phyloP scores from a whole-genome alignment of 805 yeast genomes.

The Metschnikowia amazonensis region DNA sequence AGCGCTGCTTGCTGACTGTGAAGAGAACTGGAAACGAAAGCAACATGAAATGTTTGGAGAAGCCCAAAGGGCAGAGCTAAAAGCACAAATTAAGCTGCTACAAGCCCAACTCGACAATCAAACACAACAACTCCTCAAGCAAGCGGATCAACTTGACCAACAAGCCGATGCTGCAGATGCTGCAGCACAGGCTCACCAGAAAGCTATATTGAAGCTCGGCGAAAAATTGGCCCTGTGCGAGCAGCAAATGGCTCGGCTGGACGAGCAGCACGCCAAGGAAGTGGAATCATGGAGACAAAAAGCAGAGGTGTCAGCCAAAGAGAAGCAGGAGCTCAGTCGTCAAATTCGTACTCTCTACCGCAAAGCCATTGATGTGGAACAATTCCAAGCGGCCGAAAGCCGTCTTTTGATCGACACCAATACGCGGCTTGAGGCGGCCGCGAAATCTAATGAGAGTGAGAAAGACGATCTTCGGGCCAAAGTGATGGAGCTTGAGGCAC shows the following conservation, averaged over 20 bases:
- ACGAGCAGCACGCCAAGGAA: neutral
- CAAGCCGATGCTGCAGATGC: neutral
- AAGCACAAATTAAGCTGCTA: neutral
- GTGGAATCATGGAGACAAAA: neutral
- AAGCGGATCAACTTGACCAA: neutral
- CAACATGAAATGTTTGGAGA: neutral
- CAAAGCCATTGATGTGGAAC: constrained; percentile 6
- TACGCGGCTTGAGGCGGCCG: constrained; percentile 2
- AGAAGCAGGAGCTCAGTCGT: constrained; percentile 5
- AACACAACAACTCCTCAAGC: neutral
- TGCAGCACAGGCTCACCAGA: neutral
- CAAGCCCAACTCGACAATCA: neutral
- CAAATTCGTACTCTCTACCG: constrained; percentile 5
- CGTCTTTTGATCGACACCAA: constrained; percentile 3
- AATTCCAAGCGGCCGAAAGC: constrained; percentile 10
- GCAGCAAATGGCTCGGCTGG: constrained; percentile 1
- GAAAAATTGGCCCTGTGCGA: neutral
- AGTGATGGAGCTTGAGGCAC: neutral
- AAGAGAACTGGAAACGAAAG: neutral
- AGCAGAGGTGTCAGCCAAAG: neutral
- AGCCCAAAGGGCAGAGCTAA: neutral
- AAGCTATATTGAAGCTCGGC: neutral
- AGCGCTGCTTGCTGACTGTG: neutral
- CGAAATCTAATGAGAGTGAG: neutral
- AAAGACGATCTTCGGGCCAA: neutral